These are phyloP conservation scores for Auxenochlorella protothecoides DNA, from an alignment of 139 green algal genomes.

Conservation along the genomic window DNA sequence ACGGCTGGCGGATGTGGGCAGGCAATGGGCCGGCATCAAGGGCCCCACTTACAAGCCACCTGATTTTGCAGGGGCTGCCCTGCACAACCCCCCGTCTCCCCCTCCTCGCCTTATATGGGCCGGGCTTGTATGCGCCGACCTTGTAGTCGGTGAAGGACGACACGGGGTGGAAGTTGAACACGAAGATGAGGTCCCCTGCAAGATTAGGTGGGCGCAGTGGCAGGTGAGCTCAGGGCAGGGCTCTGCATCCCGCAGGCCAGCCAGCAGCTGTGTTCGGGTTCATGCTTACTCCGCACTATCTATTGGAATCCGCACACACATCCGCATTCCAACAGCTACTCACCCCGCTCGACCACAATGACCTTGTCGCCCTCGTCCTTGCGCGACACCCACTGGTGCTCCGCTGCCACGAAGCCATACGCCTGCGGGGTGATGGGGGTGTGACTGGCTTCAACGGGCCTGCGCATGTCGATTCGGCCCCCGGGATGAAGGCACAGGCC, in stretches of 20 bases:
- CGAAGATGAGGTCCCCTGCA: slow-evolving; percentile 88
- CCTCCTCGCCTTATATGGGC: slow-evolving; percentile 37
- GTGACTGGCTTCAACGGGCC: too few species aligned
- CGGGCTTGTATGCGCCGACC: slow-evolving; percentile 65
- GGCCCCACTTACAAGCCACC: background rate
- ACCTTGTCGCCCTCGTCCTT: slow-evolving; percentile 91
- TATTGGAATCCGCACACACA: too few species aligned
- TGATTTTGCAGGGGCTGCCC: too few species aligned
- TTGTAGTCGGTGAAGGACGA: slow-evolving; percentile 83
- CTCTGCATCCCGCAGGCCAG: background rate
- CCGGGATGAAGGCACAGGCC: too few species aligned
- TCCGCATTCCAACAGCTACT: background rate
- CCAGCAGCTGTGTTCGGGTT: background rate
- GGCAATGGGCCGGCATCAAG: background rate
- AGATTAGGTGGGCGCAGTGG: too few species aligned
- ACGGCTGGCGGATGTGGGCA: too few species aligned
- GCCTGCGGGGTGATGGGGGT: slow-evolving; percentile 16
- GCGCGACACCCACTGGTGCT: slow-evolving; percentile 64
- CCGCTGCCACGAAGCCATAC: slow-evolving; percentile 71
- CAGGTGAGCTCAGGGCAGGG: too few species aligned
- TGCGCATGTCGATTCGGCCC: too few species aligned
- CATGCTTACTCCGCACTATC: too few species aligned
- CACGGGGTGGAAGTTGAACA: slow-evolving; percentile 98
- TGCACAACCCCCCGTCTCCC: too few species aligned
- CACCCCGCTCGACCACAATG: slow-evolving; percentile 78